Evolutionary conservation across 495 filamentous ascomycete genomes (phyloP).

Genomic region (Penicillium canariense): DNA sequence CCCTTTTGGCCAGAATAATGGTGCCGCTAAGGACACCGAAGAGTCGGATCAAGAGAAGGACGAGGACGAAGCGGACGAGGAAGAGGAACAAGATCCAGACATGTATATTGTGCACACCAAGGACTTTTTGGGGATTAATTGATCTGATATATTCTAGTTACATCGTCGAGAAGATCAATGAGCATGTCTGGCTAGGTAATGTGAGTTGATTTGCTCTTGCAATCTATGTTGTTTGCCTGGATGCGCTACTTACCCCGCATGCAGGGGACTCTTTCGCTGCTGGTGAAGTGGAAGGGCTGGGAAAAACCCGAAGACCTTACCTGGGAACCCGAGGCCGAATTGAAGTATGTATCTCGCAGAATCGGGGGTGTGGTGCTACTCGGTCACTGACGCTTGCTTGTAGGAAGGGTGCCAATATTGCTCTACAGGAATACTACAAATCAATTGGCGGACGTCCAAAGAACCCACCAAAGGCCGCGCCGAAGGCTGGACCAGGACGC

Average conservation of each 20-base stretch:
- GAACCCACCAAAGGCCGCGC: slow-evolving; percentile 28
- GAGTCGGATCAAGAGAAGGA: slow-evolving; percentile 15
- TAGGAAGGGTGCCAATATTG: slow-evolving; percentile 52
- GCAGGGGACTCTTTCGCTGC: slow-evolving; percentile 44
- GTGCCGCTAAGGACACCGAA: slow-evolving; percentile 12
- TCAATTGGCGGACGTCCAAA: slow-evolving; percentile 55
- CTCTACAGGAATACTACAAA: slow-evolving; percentile 54
- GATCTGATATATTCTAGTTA: slow-evolving; percentile 49
- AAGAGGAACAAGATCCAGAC: slow-evolving; percentile 28
- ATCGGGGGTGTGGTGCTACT: neutral
- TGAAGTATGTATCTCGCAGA: slow-evolving; percentile 36
- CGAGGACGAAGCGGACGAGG: slow-evolving; percentile 31
- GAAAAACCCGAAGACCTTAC: slow-evolving; percentile 53
- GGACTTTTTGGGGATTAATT: neutral
- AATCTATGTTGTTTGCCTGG: neutral
- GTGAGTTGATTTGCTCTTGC: slow-evolving; percentile 21
- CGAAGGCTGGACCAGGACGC: slow-evolving; percentile 20
- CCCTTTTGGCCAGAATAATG: slow-evolving; percentile 32
- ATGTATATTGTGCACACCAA: slow-evolving; percentile 29
- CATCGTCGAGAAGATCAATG: slow-evolving; percentile 57
- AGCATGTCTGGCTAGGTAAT: slow-evolving; percentile 44
- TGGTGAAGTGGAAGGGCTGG: slow-evolving; percentile 66
- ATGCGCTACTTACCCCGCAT: slow-evolving; percentile 26
- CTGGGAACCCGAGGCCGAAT: slow-evolving; percentile 58
- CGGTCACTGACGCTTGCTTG: slow-evolving; percentile 11